phyloP scores from a whole-genome alignment of 768 basidiomycete genomes.

The Collybia sp. region DNA sequence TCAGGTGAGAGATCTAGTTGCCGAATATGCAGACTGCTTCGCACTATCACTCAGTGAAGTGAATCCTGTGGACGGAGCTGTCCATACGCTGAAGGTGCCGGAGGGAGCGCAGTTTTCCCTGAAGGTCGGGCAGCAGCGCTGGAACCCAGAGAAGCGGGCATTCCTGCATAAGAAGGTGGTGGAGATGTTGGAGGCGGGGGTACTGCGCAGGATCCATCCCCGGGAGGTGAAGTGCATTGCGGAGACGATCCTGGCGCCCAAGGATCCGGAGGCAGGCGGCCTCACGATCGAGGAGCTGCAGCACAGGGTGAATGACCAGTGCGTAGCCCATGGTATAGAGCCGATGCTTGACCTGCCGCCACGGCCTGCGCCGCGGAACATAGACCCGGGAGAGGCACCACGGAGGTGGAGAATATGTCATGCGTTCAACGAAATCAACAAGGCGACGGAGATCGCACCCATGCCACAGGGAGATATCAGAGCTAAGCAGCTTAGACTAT shows the following conservation, averaged over 20 bases:
- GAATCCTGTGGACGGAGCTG: conserved; percentile 21
- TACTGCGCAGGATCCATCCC: conserved; percentile 22
- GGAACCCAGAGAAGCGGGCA: conserved; percentile 22
- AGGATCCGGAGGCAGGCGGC: conserved; percentile 23
- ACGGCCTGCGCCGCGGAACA: conserved; percentile 1
- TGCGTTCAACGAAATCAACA: conserved; percentile 27
- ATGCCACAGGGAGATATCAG: conserved; percentile 26
- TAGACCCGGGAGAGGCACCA: neutral
- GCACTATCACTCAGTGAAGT: conserved; percentile 16
- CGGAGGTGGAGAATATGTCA: conserved; percentile 29
- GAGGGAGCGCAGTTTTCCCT: conserved; percentile 18
- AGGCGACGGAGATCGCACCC: conserved; percentile 16
- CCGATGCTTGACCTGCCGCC: conserved; percentile 14
- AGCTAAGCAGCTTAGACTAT: conserved; percentile 26
- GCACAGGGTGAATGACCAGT: conserved; percentile 26
- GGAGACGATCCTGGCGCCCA: conserved; percentile 28
- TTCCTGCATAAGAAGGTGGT: conserved; percentile 24
- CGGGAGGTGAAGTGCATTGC: conserved; percentile 11
- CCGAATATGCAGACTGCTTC: conserved; percentile 31
- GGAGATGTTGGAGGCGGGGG: conserved; percentile 27
- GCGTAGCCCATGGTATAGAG: conserved; percentile 17
- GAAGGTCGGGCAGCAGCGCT: conserved; percentile 20
- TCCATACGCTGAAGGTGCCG: conserved; percentile 29
- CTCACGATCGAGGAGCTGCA: conserved; percentile 26
- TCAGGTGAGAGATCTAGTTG: conserved; percentile 16